Percentiles rank a stretch among this genome's conserved stretches.
These are phyloP conservation scores for Trichoderma brevicompactum DNA, from an alignment of 2,329 filamentous ascomycete species.

Conservation along the genomic window DNA sequence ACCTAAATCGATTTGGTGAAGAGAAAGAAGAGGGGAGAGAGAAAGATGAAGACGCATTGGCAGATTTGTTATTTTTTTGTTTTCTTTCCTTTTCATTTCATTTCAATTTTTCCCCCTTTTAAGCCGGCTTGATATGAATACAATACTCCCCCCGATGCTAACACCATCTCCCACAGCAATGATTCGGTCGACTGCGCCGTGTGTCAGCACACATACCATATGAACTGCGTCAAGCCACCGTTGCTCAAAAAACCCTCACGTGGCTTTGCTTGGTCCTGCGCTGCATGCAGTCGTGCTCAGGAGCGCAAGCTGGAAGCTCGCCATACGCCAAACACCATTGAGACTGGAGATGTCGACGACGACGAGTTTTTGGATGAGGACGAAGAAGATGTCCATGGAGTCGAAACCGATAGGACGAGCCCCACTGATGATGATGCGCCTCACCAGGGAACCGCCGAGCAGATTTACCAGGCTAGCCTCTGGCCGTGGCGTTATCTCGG, in stretches of 20 bases:
- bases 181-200: slow-evolving; percentile 98
- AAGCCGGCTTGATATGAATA: background rate
- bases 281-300: slow-evolving; percentile 92
- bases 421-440: slow-evolving; percentile 61
- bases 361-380: slow-evolving; percentile 70
- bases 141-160: slow-evolving; percentile 1
- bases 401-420: slow-evolving; percentile 65
- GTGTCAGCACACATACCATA: slow-evolving; percentile 94
- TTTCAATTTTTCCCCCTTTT: background rate
- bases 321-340: slow-evolving; percentile 76
- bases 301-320: slow-evolving; percentile 90
- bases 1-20: background rate
- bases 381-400: slow-evolving; percentile 65
- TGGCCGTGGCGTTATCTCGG: slow-evolving; percentile 97
- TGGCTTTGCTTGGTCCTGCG: slow-evolving; percentile 98
- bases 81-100: background rate
- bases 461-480: slow-evolving; percentile 88
- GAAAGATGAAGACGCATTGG: background rate
- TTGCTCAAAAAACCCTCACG: slow-evolving; percentile 94
- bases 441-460: slow-evolving; percentile 73
- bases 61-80: background rate
- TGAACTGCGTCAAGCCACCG: slow-evolving; percentile 94
- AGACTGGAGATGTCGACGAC: slow-evolving; percentile 68
- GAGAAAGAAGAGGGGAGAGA: background rate
- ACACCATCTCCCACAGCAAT: slow-evolving; percentile 56